These are phyloP conservation scores for Vittaforma corneae DNA, from an alignment of 371 early-diverging fungal species.

Conservation along the genomic window DNA sequence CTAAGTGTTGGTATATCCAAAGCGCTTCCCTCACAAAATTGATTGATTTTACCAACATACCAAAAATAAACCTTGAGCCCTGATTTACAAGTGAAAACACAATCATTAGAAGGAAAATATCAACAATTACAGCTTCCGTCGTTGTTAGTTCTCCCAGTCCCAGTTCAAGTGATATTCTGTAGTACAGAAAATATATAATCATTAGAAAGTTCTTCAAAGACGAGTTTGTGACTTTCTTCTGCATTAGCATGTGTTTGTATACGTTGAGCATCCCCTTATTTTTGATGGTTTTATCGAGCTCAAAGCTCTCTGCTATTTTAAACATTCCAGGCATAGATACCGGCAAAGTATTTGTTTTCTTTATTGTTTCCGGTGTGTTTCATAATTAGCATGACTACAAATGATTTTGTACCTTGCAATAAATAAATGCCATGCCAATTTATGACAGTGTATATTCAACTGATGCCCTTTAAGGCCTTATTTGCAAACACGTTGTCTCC, in stretches of 20 bases:
- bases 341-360: background rate
- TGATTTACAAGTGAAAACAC: slow-evolving; percentile 1
- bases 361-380: background rate
- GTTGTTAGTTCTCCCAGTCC: background rate
- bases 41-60: background rate
- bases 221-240: background rate
- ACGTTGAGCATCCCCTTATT: background rate
- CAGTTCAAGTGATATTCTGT: slow-evolving; percentile 7
- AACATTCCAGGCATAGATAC: background rate
- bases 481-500: too few species aligned
- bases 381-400: background rate
- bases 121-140: slow-evolving; percentile 3
- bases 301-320: background rate
- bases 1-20: background rate
- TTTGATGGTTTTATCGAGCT: background rate
- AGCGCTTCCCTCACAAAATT: background rate
- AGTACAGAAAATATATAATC: slow-evolving; percentile 8
- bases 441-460: too few species aligned
- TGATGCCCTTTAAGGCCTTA: too few species aligned
- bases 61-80: background rate
- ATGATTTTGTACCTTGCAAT: too few species aligned
- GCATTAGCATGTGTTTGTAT: background rate
- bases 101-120: background rate
- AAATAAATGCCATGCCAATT: too few species aligned
- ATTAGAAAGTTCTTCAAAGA: slow-evolving; percentile 9